Percentiles rank a stretch among this genome's conserved stretches.
These are phyloP conservation scores for Candida sonorensis DNA, from an alignment of 805 yeast genomes.

Conservation along the genomic window DNA sequence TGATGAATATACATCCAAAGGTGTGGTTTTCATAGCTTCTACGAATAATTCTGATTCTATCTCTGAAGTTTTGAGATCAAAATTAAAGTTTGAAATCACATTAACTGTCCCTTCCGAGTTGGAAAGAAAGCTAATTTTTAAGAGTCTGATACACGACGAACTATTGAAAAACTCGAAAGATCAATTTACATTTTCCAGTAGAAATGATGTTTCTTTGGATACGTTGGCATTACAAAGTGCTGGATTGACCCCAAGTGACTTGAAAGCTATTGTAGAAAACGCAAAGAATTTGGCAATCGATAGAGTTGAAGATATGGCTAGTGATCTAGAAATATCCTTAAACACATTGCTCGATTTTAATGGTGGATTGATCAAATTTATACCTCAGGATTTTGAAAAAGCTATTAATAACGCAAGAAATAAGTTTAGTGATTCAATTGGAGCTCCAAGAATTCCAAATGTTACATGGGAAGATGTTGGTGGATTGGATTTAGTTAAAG, in stretches of 20 bases:
- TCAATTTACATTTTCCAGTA: slow-evolving; percentile 19
- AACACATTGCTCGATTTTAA: slow-evolving; percentile 37
- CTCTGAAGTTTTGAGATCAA: slow-evolving; percentile 57
- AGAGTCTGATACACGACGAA: slow-evolving; percentile 32
- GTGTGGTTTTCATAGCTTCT: slow-evolving; percentile 58
- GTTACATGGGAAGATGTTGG: slow-evolving; percentile 98
- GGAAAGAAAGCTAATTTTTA: slow-evolving; percentile 64
- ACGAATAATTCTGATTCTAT: slow-evolving; percentile 61
- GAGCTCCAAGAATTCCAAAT: slow-evolving; percentile 93
- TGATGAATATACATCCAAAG: slow-evolving; percentile 41
- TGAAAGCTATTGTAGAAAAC: slow-evolving; percentile 59
- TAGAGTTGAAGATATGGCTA: slow-evolving; percentile 34
- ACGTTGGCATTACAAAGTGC: slow-evolving; percentile 81
- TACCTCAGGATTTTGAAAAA: slow-evolving; percentile 55
- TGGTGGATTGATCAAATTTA: slow-evolving; percentile 48
- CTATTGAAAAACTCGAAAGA: slow-evolving; percentile 1
- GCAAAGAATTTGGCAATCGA: slow-evolving; percentile 55
- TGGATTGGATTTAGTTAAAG: slow-evolving; percentile 84
- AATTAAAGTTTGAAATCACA: slow-evolving; percentile 69
- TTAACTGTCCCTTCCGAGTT: slow-evolving; percentile 71
- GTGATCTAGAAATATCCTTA: slow-evolving; percentile 14
- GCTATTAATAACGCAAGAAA: slow-evolving; percentile 79
- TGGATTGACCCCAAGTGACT: slow-evolving; percentile 82
- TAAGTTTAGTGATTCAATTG: slow-evolving; percentile 88
- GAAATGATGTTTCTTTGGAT: slow-evolving; percentile 47